These are phyloP conservation scores for Claviceps africana DNA, from an alignment of 2,329 filamentous ascomycete species.

Conservation along the genomic window DNA sequence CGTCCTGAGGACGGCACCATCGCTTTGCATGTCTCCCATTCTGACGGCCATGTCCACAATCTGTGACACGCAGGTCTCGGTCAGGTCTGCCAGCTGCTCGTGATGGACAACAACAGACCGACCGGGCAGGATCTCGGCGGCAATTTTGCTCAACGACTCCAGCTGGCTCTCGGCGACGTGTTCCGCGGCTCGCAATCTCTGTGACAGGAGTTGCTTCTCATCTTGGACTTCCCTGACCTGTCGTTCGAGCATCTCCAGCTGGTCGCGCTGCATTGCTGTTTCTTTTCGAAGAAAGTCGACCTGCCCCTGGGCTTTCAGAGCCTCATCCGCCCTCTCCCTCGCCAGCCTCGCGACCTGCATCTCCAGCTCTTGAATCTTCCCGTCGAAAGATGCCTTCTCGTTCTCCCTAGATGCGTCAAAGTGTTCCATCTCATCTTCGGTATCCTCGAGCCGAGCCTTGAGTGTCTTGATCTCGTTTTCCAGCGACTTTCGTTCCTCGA, in stretches of 20 bases:
- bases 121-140: constrained; percentile 42
- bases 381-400: constrained; percentile 57
- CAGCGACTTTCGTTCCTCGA: constrained; percentile 68
- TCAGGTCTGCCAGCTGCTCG: constrained; percentile 43
- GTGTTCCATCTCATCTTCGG: constrained; percentile 83
- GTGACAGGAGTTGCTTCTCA: constrained; percentile 35
- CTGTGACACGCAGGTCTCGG: constrained; percentile 44
- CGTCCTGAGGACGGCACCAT: constrained; percentile 43
- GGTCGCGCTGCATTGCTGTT: constrained; percentile 43
- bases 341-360: constrained; percentile 53
- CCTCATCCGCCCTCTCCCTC: constrained; percentile 42
- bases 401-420: constrained; percentile 73
- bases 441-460: constrained; percentile 68
- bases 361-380: constrained; percentile 53
- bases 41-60: constrained; percentile 47
- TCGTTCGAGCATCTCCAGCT: constrained; percentile 42
- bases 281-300: constrained; percentile 50
- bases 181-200: constrained; percentile 35
- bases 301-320: constrained; percentile 45
- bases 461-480: constrained; percentile 67
- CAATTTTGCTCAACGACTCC: constrained; percentile 42
- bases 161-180: constrained; percentile 38
- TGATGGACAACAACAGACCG: constrained; percentile 31
- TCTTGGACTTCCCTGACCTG: constrained; percentile 43
- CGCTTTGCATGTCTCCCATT: constrained; percentile 44